phyloP scores from a whole-genome alignment of 257 asterid species.

The Osmanthus fragrans region DNA sequence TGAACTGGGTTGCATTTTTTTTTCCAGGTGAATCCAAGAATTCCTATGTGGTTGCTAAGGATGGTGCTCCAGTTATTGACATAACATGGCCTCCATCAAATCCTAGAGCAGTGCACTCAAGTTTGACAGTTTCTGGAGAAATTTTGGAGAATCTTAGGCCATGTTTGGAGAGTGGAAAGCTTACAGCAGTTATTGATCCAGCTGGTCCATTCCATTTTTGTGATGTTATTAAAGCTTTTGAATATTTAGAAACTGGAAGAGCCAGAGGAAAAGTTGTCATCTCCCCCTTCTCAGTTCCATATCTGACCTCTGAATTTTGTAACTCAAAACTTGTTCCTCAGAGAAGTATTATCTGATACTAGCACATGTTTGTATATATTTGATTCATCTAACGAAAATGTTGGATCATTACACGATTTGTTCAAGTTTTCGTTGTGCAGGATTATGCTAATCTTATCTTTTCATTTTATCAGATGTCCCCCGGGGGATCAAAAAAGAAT shows the following conservation, averaged over 20 bases:
- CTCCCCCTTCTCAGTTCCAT: conserved; percentile 32
- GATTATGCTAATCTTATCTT: neutral
- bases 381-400: neutral
- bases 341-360: neutral
- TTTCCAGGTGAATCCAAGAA: conserved; percentile 57
- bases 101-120: conserved; percentile 47
- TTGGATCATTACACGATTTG: neutral
- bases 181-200: conserved; percentile 68
- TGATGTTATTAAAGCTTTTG: conserved; percentile 47
- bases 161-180: conserved; percentile 49
- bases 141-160: conserved; percentile 51
- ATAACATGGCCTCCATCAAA: conserved; percentile 80
- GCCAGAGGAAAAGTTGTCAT: conserved; percentile 65
- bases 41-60: conserved; percentile 55
- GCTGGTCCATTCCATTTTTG: conserved; percentile 44
- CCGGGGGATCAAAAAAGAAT: neutral
- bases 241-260: conserved; percentile 67
- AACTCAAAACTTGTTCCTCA: neutral
- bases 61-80: conserved; percentile 47
- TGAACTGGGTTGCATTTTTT: neutral
- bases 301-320: conserved; percentile 1
- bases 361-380: neutral
- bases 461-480: neutral
- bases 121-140: conserved; percentile 65
- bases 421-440: no score